phyloP scores from a whole-genome alignment of 495 filamentous ascomycete genomes.

The Aspergillus bridgeri region DNA sequence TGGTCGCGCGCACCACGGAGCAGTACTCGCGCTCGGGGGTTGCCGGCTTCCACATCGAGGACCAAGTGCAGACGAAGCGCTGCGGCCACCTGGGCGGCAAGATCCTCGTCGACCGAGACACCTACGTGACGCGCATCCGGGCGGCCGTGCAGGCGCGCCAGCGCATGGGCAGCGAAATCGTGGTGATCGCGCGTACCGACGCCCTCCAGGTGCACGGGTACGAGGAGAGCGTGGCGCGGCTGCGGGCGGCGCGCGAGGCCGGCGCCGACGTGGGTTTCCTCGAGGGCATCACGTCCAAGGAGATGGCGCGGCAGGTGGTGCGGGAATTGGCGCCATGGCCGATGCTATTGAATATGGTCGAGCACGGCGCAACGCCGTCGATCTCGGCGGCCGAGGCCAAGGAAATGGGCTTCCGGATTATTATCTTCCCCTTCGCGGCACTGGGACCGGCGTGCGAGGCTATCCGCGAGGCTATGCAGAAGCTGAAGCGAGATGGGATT shows the following conservation, averaged over 20 bases:
- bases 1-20: constrained; percentile 59
- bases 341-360: constrained; percentile 64
- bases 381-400: constrained; percentile 56
- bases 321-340: constrained; percentile 56
- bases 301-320: constrained; percentile 36
- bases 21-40: constrained; percentile 64
- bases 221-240: constrained; percentile 54
- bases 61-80: constrained; percentile 66
- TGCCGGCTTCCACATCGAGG: constrained; percentile 70
- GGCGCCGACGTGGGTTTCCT: constrained; percentile 67
- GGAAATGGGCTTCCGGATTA: constrained; percentile 60
- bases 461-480: constrained; percentile 46
- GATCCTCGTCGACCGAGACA: constrained; percentile 51
- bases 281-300: constrained; percentile 38
- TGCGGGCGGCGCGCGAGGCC: constrained; percentile 52
- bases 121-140: constrained; percentile 57
- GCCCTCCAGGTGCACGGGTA: constrained; percentile 59
- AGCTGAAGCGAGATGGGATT: constrained; percentile 48
- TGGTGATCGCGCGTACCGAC: constrained; percentile 69
- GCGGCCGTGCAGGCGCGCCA: constrained; percentile 50
- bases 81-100: constrained; percentile 65
- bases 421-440: constrained; percentile 58
- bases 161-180: constrained; percentile 54
- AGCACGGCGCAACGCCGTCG: constrained; percentile 57
- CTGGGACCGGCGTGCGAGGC: constrained; percentile 51